Conservation (phyloP, 2,329 filamentous ascomycete genomes). For the Aspergillus persii region DNA sequence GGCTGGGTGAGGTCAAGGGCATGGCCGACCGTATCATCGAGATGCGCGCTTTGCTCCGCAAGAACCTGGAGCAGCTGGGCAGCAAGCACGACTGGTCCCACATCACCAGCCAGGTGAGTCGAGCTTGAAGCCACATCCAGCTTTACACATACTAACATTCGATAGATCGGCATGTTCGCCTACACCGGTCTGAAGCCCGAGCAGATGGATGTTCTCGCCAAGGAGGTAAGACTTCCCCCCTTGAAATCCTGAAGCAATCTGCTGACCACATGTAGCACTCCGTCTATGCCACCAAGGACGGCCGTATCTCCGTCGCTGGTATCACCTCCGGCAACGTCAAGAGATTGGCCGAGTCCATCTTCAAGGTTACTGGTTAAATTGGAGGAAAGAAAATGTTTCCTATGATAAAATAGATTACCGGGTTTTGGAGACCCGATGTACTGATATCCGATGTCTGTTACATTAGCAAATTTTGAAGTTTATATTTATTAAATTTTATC, state of each 20-base stretch:
- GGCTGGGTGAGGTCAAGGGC: constrained; percentile 93
- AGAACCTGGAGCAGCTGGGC: constrained; percentile 90
- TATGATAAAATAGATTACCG: constrained; percentile 17
- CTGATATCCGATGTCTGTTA: constrained; percentile 23
- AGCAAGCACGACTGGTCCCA: constrained; percentile 98
- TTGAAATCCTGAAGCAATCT: not conserved
- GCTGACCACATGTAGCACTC: constrained; percentile 61
- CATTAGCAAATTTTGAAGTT: constrained; percentile 20
- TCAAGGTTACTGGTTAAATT: constrained; percentile 50
- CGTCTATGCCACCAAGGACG: constrained; percentile 88
- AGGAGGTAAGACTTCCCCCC: constrained; percentile 60
- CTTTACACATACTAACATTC: constrained; percentile 1
- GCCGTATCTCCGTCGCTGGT: constrained; percentile 51
- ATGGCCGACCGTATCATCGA: constrained; percentile 99
- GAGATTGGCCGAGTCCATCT: constrained; percentile 51
- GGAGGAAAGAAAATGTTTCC: constrained; percentile 4
- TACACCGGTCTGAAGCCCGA: constrained; percentile 90
- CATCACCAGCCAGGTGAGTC: constrained; percentile 76
- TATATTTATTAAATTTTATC: not conserved
- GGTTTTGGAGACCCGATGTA: constrained; percentile 14
- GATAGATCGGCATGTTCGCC: constrained; percentile 94
- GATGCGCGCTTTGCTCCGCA: constrained; percentile 92
- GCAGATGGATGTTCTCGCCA: constrained; percentile 87
- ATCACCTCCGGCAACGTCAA: constrained; percentile 51
- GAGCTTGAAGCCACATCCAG: not conserved